Evolutionary conservation across 106 monocot species (phyloP).

Genomic region (Apostasia shenzhenica): DNA sequence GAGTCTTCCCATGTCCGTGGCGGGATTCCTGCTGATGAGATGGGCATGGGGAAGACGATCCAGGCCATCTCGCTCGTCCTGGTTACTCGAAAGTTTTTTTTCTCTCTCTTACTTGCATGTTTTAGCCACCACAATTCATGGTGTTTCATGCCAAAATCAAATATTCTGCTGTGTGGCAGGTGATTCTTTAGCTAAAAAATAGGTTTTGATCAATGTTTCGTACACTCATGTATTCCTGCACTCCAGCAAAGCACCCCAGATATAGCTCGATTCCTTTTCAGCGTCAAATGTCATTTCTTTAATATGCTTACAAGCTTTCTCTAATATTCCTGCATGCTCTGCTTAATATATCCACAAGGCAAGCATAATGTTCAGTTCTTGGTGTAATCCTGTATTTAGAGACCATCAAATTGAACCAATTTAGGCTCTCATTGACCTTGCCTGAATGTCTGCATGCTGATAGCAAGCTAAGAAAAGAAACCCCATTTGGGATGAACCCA

Average conservation of each 20-base stretch:
- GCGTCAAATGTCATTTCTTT: conserved; percentile 60
- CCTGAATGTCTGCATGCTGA: conserved; percentile 65
- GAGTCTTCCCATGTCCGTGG: conserved; percentile 46
- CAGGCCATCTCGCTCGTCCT: conserved; percentile 82
- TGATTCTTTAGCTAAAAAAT: too few relatives aligned
- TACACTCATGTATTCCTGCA: too few relatives aligned
- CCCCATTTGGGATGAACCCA: conserved; percentile 41
- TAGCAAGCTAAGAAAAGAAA: conserved; percentile 73
- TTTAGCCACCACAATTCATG: too few relatives aligned
- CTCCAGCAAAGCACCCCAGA: conserved; percentile 62
- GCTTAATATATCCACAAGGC: conserved; percentile 64
- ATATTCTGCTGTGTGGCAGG: too few relatives aligned
- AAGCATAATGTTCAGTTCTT: conserved; percentile 62
- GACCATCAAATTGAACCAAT: conserved; percentile 56
- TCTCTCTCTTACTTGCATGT: too few relatives aligned
- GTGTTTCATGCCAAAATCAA: too few relatives aligned
- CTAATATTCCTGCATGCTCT: conserved; percentile 57
- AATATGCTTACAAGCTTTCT: conserved; percentile 50
- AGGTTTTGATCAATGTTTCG: too few relatives aligned
- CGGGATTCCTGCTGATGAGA: conserved; percentile 86
- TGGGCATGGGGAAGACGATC: conserved; percentile 99
- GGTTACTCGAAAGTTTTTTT: too few relatives aligned
- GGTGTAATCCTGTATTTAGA: conserved; percentile 41
- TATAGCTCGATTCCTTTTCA: conserved; percentile 15
- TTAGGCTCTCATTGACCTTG: conserved; percentile 57